Evolutionary conservation across 495 filamentous ascomycete genomes (phyloP), one percentile per base, ranked within the genome.

Genomic region (Neurospora sp.): DNA sequence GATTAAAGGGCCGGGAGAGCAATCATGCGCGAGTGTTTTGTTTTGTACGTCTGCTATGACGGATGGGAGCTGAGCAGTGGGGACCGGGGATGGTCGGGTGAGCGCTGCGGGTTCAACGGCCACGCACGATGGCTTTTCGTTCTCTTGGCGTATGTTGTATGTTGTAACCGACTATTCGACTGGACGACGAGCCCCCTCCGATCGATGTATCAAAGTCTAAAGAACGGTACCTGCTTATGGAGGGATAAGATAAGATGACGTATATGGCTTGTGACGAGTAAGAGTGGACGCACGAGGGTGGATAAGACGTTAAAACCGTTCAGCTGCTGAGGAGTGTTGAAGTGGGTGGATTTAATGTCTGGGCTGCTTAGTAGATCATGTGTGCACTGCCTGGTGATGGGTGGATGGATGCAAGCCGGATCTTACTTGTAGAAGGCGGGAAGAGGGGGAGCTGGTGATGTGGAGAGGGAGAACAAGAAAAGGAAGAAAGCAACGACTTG

Each of bases 1-100:
- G 74, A 38, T 71, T 69, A 76, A 75, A 72, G 73, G 62, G 21
- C 54, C 39, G 15, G 45, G 72, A 74, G 71, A 77, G 74, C 76
- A 79, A 71, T 80, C 84, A 85, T 84, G 78, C 79, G 78, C 76
- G 40, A 43, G 45, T 24, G 39, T 48, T 48, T 17, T 39, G 54
- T 62, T 62, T 17, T 62, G 54, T 62, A 62, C 28, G 54, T 62
- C 54, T 62, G 54, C 28, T 34, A 62, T 62, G 54, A 62, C 54
- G 54, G 54, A 66, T 66, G 54, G 54, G 54, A 66, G 54, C 54
- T 66, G 54, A 19, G 54, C 54, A 66, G 54, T 66, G 54, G 54
- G 28, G 54, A 66, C 54, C 17, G 54, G 28, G 54, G 15, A 34
- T 34, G 54, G 54, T 66, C 54, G 54, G 54, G 54, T 66, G 54